Base-by-base conservation (phyloP, 73 alveolate species). In the Effrenium voratum region DNA sequence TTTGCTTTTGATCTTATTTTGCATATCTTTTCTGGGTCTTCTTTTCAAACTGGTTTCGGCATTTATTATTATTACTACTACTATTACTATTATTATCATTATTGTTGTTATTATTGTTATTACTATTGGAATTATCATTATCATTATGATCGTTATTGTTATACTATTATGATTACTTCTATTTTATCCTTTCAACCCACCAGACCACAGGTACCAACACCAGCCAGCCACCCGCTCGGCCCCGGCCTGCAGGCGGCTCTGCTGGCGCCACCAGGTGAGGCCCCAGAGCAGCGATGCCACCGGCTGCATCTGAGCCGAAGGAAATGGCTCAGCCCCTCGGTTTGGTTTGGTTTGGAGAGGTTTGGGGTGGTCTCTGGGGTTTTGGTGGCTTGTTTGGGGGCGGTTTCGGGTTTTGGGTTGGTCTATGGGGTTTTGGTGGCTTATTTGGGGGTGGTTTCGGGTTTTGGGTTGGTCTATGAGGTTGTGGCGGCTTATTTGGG, bases 211-310 rank as follows among this genome's bases (percentile, higher is more conserved):
- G 8, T 52, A 52, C 63, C 19, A 86, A 47, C 16, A 70, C 76
- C 40, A 50, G 46, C 45, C 94, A 60, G 34, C 32, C 45, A 8
- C 82, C 82, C 12, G 45, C 19, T 12, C 82, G 94, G 28, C 55
- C 94, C 94, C 59, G 43, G 34, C 93, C 93, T 55, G 55, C 43
- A 87, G 40, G 13, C 95, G 95, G 38, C 95, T 87, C 70, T 72
- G 85, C 28, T 87, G 80, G 34, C 85, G 83, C 95, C 95, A 87
- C 95, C 95, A 87, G 24, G 52, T 50, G 40, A 87, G 46, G 38
- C 95, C 95, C 57, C 80, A 87, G 43, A 87, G 76, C 44, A 87
- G 95, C 43, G 95, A 87, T 19, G 95, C 95, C 52, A 87, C 95
- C 38, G 95, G 95, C 94, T 81, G 59, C 92, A 81, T 81, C 92